A percentile compares a stretch with the other conserved stretches of the same genome.
These are phyloP conservation scores for Podospora anserina DNA, from an alignment of 495 filamentous ascomycete genomes.

Conservation along the genomic window DNA sequence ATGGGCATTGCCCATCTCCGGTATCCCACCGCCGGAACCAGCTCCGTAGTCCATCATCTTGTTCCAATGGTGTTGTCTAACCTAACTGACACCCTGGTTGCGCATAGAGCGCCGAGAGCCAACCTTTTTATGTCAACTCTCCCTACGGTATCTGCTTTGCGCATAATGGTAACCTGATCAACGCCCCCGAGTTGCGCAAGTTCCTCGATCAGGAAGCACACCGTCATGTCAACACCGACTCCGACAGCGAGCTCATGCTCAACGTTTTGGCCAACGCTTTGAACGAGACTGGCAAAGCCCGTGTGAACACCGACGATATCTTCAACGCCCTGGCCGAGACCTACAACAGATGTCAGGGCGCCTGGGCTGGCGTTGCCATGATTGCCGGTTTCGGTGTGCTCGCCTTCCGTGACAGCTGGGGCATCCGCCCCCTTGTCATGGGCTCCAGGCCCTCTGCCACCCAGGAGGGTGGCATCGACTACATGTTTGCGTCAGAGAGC, in stretches of 20 bases:
- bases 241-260: conserved; percentile 90
- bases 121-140: conserved; percentile 92
- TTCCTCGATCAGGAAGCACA: conserved; percentile 87
- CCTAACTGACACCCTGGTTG: not conserved
- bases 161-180: conserved; percentile 89
- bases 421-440: conserved; percentile 85
- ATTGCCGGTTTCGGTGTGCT: conserved; percentile 89
- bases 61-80: not conserved
- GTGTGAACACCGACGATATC: conserved; percentile 87
- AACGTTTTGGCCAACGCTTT: conserved; percentile 94
- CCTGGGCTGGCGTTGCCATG: conserved; percentile 77
- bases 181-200: conserved; percentile 72
- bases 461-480: conserved; percentile 70
- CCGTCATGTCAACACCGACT: conserved; percentile 95
- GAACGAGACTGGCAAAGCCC: conserved; percentile 92
- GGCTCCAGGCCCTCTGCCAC: conserved; percentile 66
- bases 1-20: conserved; percentile 89
- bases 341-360: conserved; percentile 76
- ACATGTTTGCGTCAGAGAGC: conserved; percentile 97
- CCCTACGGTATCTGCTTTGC: conserved; percentile 69
- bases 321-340: conserved; percentile 73
- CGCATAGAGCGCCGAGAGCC: conserved; percentile 63
- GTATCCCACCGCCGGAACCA: conserved; percentile 88
- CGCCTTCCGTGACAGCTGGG: conserved; percentile 80
- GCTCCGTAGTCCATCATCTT: conserved; percentile 45